A percentile compares a stretch with the other conserved stretches of the same genome.
These are phyloP conservation scores for Epichloe festucae DNA, from an alignment of 2,329 filamentous ascomycete genomes.

Conservation along the genomic window DNA sequence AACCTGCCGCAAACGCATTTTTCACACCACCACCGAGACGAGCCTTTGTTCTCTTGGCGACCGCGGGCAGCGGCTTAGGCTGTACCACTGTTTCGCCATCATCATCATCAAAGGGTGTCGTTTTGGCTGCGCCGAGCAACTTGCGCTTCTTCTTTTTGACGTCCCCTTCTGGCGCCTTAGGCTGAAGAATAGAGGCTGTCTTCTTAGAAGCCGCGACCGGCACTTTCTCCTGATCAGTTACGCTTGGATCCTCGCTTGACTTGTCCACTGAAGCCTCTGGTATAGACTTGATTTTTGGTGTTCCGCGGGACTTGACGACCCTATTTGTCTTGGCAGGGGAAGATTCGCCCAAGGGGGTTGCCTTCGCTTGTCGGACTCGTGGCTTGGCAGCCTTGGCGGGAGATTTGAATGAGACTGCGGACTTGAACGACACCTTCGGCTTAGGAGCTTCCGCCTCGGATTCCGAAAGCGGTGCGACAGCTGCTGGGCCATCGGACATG, in stretches of 20 bases:
- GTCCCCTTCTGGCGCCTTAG: constrained; percentile 19
- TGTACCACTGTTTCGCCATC: constrained; percentile 29
- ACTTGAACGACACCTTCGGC: constrained; percentile 8
- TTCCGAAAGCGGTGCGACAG: constrained; percentile 6
- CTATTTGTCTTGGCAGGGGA: constrained; percentile 33
- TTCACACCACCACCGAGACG: constrained; percentile 17
- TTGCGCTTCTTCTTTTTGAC: constrained; percentile 62
- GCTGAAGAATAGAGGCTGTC: constrained; percentile 6
- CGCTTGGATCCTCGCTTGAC: constrained; percentile 24
- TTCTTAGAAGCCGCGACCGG: constrained; percentile 4
- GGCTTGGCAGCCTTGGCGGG: constrained; percentile 19
- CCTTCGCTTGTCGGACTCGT: constrained; percentile 32
- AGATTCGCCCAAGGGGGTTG: constrained; percentile 31
- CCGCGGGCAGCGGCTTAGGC: background rate
- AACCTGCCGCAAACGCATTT: constrained; percentile 37
- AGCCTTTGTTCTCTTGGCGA: constrained; percentile 5
- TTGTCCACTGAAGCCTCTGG: constrained; percentile 20
- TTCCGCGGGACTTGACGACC: constrained; percentile 2
- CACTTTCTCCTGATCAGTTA: constrained; percentile 19
- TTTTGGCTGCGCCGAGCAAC: constrained; percentile 46
- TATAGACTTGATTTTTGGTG: constrained; percentile 3
- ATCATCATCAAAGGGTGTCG: constrained; percentile 60
- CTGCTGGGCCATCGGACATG: background rate
- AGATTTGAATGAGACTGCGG: constrained; percentile 1
- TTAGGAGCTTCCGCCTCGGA: constrained; percentile 13